phyloP scores from a whole-genome alignment of 2,329 filamentous ascomycete species.

The Verticillium nonalfalfae region DNA sequence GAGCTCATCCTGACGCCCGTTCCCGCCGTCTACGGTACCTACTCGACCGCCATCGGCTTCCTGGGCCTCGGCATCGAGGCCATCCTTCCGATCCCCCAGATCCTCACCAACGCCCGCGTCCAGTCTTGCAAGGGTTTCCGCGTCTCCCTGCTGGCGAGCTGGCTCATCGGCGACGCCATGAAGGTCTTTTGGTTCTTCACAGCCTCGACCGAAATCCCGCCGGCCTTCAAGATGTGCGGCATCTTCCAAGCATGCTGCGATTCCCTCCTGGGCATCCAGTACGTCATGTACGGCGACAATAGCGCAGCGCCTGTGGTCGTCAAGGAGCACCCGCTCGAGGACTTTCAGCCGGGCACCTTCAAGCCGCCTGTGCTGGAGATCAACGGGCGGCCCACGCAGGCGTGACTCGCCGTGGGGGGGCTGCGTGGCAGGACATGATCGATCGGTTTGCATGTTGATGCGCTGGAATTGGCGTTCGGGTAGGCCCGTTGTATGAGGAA shows the following conservation, averaged over 20 bases:
- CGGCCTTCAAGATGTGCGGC: conserved; percentile 76
- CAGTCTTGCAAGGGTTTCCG: conserved; percentile 73
- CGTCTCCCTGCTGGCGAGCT: conserved; percentile 67
- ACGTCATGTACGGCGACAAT: conserved; percentile 57
- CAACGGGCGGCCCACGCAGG: conserved; percentile 29
- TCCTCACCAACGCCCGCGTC: conserved; percentile 61
- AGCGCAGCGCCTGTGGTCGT: conserved; percentile 13
- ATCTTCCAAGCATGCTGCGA: conserved; percentile 78
- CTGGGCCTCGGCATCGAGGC: conserved; percentile 75
- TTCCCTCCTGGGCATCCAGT: conserved; percentile 67
- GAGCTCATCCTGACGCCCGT: conserved; percentile 62
- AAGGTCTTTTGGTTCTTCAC: conserved; percentile 87
- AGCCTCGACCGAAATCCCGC: conserved; percentile 61
- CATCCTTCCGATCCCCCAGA: conserved; percentile 74
- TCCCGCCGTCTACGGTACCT: conserved; percentile 52
- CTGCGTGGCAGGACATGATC: neutral
- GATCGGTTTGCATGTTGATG: neutral
- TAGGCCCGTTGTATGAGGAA: neutral
- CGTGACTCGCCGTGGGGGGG: conserved; percentile 21
- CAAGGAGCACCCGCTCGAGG: conserved; percentile 30
- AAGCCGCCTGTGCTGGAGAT: conserved; percentile 22
- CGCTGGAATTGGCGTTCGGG: neutral
- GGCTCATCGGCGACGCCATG: conserved; percentile 75
- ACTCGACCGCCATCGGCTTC: conserved; percentile 64
- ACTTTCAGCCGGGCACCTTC: conserved; percentile 21